These are phyloP conservation scores for Hypoxylon fuscum DNA, from an alignment of 495 filamentous ascomycete species.

Conservation along the genomic window DNA sequence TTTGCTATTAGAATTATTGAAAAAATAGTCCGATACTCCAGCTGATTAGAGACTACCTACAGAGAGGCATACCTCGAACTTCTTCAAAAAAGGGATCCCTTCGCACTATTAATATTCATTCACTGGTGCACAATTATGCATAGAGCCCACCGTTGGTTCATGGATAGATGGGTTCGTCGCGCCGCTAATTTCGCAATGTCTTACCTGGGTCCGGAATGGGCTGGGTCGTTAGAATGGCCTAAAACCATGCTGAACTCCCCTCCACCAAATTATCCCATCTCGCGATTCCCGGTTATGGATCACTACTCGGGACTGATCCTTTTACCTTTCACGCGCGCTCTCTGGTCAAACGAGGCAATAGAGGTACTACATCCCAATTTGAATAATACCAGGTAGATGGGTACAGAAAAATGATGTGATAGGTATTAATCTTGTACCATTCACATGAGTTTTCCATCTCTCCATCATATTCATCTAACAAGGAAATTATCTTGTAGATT, in stretches of 20 bases:
- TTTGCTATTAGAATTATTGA: background rate
- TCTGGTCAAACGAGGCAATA: background rate
- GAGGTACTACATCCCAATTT: background rate
- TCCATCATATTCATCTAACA: too few species aligned
- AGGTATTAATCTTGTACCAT: background rate
- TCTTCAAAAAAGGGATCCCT: background rate
- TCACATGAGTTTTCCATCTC: background rate
- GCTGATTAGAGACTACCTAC: background rate
- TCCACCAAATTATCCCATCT: background rate
- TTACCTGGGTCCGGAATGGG: background rate
- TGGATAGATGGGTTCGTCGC: background rate
- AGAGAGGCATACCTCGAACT: background rate
- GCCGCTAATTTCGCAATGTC: background rate
- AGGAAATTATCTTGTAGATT: too few species aligned
- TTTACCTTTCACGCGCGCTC: background rate
- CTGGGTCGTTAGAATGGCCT: background rate
- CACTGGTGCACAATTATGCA: background rate
- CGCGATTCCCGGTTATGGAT: background rate
- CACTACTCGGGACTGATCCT: background rate
- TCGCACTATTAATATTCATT: background rate
- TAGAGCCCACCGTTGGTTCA: background rate
- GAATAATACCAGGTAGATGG: background rate
- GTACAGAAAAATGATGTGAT: background rate
- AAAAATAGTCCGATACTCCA: background rate
- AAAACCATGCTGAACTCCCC: background rate